Conservation (phyloP, 164 flowering plant genomes). For the Umbellularia californica region DNA sequence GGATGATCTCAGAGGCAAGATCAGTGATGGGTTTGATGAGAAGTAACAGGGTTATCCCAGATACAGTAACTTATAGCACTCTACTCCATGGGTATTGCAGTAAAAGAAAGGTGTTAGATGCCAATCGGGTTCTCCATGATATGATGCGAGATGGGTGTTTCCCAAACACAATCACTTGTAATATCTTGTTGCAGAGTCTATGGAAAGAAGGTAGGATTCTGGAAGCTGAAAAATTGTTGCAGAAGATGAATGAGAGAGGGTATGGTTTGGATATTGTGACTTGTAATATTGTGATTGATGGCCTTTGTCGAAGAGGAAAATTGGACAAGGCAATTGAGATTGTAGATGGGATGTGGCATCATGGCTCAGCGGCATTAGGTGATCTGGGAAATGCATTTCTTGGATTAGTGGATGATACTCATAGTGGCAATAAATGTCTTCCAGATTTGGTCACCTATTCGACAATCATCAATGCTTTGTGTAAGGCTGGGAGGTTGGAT, state of each 20-base stretch:
- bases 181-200: constrained; percentile 79
- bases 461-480: constrained; percentile 57
- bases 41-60: constrained; percentile 50
- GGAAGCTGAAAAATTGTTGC: constrained; percentile 82
- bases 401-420: constrained; percentile 48
- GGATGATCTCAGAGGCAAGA: constrained; percentile 75
- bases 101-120: constrained; percentile 54
- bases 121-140: constrained; percentile 56
- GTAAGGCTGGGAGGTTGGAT: constrained; percentile 72
- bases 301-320: constrained; percentile 70
- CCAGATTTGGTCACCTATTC: constrained; percentile 85
- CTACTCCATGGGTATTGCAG: constrained; percentile 73
- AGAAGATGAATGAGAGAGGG: constrained; percentile 83
- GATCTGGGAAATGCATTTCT: constrained; percentile 61
- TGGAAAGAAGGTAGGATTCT: constrained; percentile 61
- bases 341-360: constrained; percentile 75
- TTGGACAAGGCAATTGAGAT: constrained; percentile 82
- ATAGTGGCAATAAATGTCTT: constrained; percentile 45
- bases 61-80: constrained; percentile 67
- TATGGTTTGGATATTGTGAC: constrained; percentile 71
- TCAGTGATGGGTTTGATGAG: constrained; percentile 54
- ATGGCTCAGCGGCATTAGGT: constrained; percentile 84
- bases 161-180: constrained; percentile 72
- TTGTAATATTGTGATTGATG: constrained; percentile 77
- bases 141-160: constrained; percentile 58